Evolutionary conservation across 2,329 filamentous ascomycete species (phyloP).

Genomic region (Chalaropsis thielavioides): DNA sequence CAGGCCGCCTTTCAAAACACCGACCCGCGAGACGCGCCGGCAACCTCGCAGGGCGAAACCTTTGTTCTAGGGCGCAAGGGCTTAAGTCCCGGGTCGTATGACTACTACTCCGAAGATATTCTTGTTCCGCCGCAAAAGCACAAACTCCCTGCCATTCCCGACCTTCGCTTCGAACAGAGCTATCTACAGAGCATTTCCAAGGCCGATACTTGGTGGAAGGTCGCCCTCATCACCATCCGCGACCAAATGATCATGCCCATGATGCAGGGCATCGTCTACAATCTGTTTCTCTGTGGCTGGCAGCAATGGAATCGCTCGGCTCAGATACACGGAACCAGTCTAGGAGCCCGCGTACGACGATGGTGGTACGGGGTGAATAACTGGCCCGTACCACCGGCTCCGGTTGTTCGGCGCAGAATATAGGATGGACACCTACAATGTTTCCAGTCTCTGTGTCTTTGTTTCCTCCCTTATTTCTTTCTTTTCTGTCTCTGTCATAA

Average conservation of each 20-base stretch:
- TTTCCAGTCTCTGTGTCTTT: neutral
- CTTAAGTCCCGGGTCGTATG: slow-evolving; percentile 30
- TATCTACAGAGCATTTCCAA: slow-evolving; percentile 79
- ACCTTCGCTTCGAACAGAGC: slow-evolving; percentile 94
- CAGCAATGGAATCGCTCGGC: slow-evolving; percentile 73
- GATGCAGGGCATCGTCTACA: slow-evolving; percentile 78
- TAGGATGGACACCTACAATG: neutral
- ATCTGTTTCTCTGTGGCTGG: slow-evolving; percentile 74
- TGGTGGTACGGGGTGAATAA: slow-evolving; percentile 97
- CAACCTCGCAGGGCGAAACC: slow-evolving; percentile 14
- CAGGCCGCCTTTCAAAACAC: slow-evolving; percentile 15
- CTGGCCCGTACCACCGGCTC: slow-evolving; percentile 51
- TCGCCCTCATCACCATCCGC: slow-evolving; percentile 69
- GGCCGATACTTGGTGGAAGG: slow-evolving; percentile 64
- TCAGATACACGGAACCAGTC: slow-evolving; percentile 57
- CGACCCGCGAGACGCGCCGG: slow-evolving; percentile 16
- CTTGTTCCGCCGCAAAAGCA: slow-evolving; percentile 39
- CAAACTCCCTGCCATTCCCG: slow-evolving; percentile 54
- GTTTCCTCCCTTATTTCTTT: neutral
- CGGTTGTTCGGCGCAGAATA: slow-evolving; percentile 15
- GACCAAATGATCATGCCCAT: slow-evolving; percentile 88
- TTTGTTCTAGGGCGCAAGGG: slow-evolving; percentile 12
- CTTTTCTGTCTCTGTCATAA: slow-evolving; percentile 5
- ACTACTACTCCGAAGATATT: slow-evolving; percentile 56
- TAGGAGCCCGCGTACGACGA: slow-evolving; percentile 62